Evolutionary conservation across 2,329 filamentous ascomycete species (phyloP).

Genomic region (Epichloe sp.): DNA sequence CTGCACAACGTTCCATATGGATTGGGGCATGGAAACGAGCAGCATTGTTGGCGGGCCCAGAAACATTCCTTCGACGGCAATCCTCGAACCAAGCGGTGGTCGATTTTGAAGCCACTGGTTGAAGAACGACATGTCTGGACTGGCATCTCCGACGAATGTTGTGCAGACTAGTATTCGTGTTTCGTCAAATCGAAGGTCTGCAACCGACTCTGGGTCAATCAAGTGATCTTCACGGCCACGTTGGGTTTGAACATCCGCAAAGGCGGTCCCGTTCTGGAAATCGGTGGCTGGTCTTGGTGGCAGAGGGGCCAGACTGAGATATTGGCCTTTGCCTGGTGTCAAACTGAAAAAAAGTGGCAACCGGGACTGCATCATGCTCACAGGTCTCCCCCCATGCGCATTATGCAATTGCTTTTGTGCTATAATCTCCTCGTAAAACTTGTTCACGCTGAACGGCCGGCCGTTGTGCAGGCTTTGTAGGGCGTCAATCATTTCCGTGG

Average conservation of each 20-base stretch:
- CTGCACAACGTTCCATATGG: constrained; percentile 51
- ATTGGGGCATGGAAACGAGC: constrained; percentile 51
- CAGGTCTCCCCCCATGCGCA: constrained; percentile 25
- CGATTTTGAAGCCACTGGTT: constrained; percentile 52
- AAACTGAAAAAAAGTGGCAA: constrained; percentile 42
- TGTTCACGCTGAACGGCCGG: constrained; percentile 42
- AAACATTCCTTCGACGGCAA: constrained; percentile 55
- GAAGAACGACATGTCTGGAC: constrained; percentile 52
- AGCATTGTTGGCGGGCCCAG: constrained; percentile 53
- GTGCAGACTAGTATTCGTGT: constrained; percentile 52
- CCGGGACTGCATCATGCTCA: constrained; percentile 31
- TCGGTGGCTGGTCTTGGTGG: constrained; percentile 17
- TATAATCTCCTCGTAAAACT: constrained; percentile 43
- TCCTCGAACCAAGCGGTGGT: constrained; percentile 41
- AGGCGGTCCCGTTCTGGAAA: constrained; percentile 16
- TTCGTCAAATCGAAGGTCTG: constrained; percentile 48
- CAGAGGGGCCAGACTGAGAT: constrained; percentile 38
- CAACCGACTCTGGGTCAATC: constrained; percentile 34
- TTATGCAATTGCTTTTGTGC: constrained; percentile 31
- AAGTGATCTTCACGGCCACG: constrained; percentile 23
- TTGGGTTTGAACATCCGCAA: constrained; percentile 10
- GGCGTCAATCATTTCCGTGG: constrained; percentile 41
- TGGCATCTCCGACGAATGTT: constrained; percentile 52
- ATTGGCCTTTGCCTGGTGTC: constrained; percentile 39
- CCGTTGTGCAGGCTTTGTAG: constrained; percentile 39